Evolutionary conservation across 2,329 filamentous ascomycete genomes (phyloP).

Genomic region (Pseudopithomyces chartarum): DNA sequence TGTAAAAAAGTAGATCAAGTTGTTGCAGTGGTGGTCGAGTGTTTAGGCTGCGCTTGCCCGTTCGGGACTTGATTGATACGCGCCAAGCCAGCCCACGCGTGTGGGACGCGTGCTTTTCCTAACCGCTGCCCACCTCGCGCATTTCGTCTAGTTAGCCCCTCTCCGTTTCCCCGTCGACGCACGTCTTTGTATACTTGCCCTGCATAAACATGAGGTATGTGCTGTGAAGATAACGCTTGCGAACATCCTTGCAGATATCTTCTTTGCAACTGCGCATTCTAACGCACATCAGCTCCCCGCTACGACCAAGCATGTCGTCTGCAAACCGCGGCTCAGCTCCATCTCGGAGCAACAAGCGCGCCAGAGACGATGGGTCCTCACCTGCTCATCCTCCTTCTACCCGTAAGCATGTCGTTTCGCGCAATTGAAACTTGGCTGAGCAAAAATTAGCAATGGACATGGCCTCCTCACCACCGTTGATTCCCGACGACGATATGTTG

Average conservation of each 20-base stretch:
- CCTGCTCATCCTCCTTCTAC: conserved; percentile 65
- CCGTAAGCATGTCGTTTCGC: conserved; percentile 55
- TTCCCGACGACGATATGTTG: conserved; percentile 69
- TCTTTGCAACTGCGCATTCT: conserved; percentile 15
- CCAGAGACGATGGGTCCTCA: conserved; percentile 67
- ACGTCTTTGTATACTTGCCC: conserved; percentile 8
- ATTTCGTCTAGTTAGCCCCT: conserved; percentile 6
- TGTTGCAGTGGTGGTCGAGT: neutral
- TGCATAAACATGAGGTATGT: conserved; percentile 27
- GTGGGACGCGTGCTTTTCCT: conserved; percentile 12
- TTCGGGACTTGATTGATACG: conserved; percentile 12
- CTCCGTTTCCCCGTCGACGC: conserved; percentile 5
- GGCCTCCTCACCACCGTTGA: conserved; percentile 66
- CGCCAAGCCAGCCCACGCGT: conserved; percentile 12
- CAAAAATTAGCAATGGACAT: conserved; percentile 49
- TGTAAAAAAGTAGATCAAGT: neutral
- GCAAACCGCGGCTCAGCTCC: conserved; percentile 73
- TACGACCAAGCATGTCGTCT: conserved; percentile 79
- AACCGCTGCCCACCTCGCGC: conserved; percentile 8
- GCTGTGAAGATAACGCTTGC: conserved; percentile 5
- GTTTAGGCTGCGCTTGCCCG: conserved; percentile 5
- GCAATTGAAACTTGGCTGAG: conserved; percentile 14
- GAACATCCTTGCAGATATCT: conserved; percentile 26
- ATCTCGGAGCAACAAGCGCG: conserved; percentile 67
- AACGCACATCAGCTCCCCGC: conserved; percentile 69